Evolutionary conservation across 768 basidiomycete species (phyloP), one percentile per base, ranked within the genome.

Genomic region (Rhodotorula babjevae): DNA sequence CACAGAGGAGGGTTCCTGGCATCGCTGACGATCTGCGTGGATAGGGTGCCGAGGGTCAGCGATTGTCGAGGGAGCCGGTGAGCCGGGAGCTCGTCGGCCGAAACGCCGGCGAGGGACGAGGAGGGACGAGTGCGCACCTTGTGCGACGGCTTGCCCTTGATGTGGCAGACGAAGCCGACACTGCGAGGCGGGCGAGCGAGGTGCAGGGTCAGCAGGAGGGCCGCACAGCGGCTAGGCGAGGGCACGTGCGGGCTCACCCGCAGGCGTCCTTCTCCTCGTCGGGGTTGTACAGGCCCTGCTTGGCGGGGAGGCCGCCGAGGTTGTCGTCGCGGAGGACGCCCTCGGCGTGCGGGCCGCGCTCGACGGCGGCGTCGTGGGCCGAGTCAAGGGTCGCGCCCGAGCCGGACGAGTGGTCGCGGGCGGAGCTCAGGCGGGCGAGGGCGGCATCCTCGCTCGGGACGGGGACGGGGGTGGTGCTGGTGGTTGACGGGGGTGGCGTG

Each of bases 81-180:
- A 36, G 5, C n/a, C n/a, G n/a, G n/a, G n/a, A n/a, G n/a, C n/a
- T n/a, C n/a, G n/a, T n/a, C 36, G 36, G 36, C 4, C 36, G 36
- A 36, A 9, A 9, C 36, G 36, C 36, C 36, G 5, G 36, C 36
- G 9, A 4, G 27, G 18, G 61, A 27, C 25, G 58, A 16, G 36
- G 25, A n/a, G 21, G 14, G 21, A 40, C 16, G 11, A 15, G 19
- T 5, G 59, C 60, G 14, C n/a, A 61, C 60, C 60, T 61, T 61
- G 40, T 42, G 60, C 27, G 36, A 42, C 14, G 57, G 46, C 81
- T 90, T 85, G 68, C 96, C 96, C 84, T 96, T 97, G 85, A 97
- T 94, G 80, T 97, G 93, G 82, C 92, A 94, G 79, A 98, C 89
- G 81, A 97, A 97, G 81, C 94, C 94, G 79, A 97, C 95, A 84